Evolutionary conservation across 768 basidiomycete species (phyloP), one percentile per base, ranked within the genome.

Genomic region (Botryobasidium botryosum): DNA sequence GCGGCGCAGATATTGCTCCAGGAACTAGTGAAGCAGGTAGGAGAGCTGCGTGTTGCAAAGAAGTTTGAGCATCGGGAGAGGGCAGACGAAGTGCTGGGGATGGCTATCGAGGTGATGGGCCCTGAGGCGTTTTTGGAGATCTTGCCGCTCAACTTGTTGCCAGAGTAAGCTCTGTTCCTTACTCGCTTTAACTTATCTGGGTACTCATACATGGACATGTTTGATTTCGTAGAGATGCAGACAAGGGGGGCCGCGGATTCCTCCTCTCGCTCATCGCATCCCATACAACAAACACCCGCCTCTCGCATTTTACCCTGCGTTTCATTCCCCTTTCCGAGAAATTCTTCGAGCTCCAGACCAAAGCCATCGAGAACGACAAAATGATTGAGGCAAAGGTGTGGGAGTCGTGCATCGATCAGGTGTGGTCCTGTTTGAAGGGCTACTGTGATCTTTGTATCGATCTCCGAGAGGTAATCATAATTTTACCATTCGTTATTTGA

Each of bases 301-400:
- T 97, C 38, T 62, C 64, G 1, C 91, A 92, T 63, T 99, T 97
- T 55, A 69, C 85, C 27, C 71, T 74, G 2, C 85, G 84, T 60
- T 96, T 97, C 53, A 81, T 97, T 6, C 92, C 92, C 15, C 63
- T 97, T 40, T 94, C 90, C 39, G 91, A 96, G 60, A 70, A 77
- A 15, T 79, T 97, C 71, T 99, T 97, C 56, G 73, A 86, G 55
- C 62, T 85, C 29, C 83, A 91, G 56, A 82, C 87, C 0, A 83
- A 84, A 51, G 64, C 68, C 5, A 79, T 78, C 44, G 74, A 72
- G 10, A 74, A 77, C 29, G 71, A 70, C 41, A 53, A 59, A 48
- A 52, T 46, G 4, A 77, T 82, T 0, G 90, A 97, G 60, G 83
- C 81, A 12, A 99, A 97, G 61, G 78, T 97, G 29, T 99, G 88